These are phyloP conservation scores for Solanum chacoense DNA, from an alignment of 305 asterid genomes.

Conservation along the genomic window DNA sequence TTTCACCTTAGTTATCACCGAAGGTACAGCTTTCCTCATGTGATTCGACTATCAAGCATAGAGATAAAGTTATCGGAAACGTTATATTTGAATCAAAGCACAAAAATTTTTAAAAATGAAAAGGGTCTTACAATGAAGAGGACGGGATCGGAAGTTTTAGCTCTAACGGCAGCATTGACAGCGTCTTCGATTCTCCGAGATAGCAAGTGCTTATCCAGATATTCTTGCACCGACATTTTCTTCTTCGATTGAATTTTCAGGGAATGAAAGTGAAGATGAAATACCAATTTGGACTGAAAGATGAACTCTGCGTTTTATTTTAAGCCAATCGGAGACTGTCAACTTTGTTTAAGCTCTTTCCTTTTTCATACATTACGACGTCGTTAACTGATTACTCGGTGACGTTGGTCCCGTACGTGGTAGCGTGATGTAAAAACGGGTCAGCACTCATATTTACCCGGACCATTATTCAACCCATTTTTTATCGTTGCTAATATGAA, in stretches of 20 bases:
- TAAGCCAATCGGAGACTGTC: neutral
- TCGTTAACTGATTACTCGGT: neutral
- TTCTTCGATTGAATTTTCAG: neutral
- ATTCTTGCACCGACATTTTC: constrained; percentile 90
- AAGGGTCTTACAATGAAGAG: constrained; percentile 50
- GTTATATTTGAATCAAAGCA: neutral
- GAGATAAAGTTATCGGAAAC: neutral
- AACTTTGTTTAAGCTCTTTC: neutral
- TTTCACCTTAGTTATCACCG: constrained; percentile 81
- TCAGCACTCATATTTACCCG: neutral
- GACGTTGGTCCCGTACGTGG: neutral
- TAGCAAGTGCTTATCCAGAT: constrained; percentile 80
- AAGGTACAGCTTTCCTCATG: constrained; percentile 79
- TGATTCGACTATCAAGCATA: constrained; percentile 51
- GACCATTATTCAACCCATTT: neutral
- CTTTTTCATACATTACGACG: neutral
- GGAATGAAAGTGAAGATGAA: neutral
- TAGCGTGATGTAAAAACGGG: neutral
- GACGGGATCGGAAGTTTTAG: constrained; percentile 88
- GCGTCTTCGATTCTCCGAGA: constrained; percentile 96
- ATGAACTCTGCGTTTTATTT: neutral
- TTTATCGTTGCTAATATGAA: neutral
- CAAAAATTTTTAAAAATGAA: neutral
- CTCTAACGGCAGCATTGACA: constrained; percentile 98
- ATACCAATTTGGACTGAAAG: neutral